phyloP scores from a whole-genome alignment of 371 early-diverging fungal genomes.

The Choanephora cucurbitarum region DNA sequence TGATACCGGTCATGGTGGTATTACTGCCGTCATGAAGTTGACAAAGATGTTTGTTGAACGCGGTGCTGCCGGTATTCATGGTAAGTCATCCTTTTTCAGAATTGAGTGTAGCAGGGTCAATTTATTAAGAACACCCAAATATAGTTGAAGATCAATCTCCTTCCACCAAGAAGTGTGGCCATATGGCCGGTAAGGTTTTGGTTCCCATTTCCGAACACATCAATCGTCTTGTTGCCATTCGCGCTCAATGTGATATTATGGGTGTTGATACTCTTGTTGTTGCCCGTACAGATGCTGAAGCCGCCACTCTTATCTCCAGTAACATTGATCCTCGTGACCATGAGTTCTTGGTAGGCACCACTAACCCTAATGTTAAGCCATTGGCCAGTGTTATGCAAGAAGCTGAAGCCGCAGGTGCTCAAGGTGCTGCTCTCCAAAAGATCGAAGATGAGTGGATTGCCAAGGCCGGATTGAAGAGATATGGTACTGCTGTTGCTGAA shows the following conservation, averaged over 20 bases:
- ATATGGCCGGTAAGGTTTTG: conserved; percentile 98
- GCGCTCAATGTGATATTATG: conserved; percentile 98
- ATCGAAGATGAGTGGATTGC: conserved; percentile 91
- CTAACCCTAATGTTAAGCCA: conserved; percentile 76
- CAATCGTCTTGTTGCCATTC: conserved; percentile 93
- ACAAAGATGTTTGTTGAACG: conserved; percentile 95
- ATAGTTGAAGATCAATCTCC: conserved; percentile 93
- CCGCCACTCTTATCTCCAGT: conserved; percentile 93
- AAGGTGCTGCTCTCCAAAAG: conserved; percentile 77
- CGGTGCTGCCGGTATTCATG: conserved; percentile 91
- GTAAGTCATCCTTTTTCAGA: conserved; percentile 23
- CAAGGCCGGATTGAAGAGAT: conserved; percentile 85
- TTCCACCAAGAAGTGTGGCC: conserved; percentile 98
- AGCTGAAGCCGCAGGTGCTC: conserved; percentile 75
- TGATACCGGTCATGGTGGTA: conserved; percentile 97
- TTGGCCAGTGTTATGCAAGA: conserved; percentile 79
- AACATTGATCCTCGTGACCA: conserved; percentile 98
- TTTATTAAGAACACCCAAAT: no score
- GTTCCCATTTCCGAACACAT: conserved; percentile 98
- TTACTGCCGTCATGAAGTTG: conserved; percentile 91
- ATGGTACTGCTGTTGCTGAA: conserved; percentile 81
- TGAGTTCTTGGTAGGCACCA: conserved; percentile 91
- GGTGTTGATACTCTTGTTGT: conserved; percentile 94
- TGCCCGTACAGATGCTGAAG: conserved; percentile 97
- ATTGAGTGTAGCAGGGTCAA: no score